Base-by-base conservation (phyloP, 1,284 basidiomycete species). In the Naganishia albida region DNA sequence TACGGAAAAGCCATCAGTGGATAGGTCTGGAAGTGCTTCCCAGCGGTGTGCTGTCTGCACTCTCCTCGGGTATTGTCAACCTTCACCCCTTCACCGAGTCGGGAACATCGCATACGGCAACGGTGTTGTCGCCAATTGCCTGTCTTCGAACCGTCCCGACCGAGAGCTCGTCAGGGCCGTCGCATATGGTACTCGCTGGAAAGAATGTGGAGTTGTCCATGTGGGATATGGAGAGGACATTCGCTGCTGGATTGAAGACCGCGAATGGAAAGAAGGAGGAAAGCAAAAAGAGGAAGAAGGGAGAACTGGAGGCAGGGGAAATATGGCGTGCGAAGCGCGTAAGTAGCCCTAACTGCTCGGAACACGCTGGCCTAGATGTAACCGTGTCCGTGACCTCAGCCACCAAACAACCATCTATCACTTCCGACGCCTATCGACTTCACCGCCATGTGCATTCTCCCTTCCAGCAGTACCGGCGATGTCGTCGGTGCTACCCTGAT, bases 181-280 rank as follows among this genome's bases (percentile, higher is more conserved):
- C 44, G 4, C 63, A 63, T 0, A 92, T 94, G 77, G 85, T 87
- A 0, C 88, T 91, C 68, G 92, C 88, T 7, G 92, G 92, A 3
- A 87, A 93, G 71, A 92, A 94, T 76, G 89, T 94, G 18, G 90
- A 93, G 66, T 76, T 92, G 2, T 91, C 90, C 0, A 73, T 93
- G 1, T 94, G 90, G 88, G 83, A 91, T 72, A 83, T 85, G 2
- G 87, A 91, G 72, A 77, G 80, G 48, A 86, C 90, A 0, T 90
- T 94, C 56, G 71, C 70, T 10, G 52, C 63, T 12, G 62, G 62
- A 42, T 25, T 50, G 8, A 38, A 65, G 7, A 49, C 65, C 1
- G 62, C 7, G 8, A 25, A 39, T 3, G 42, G 39, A 2, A 50
- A n/a, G n/a, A 52, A 65, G 12, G 55, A 40, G 39, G 39, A 44